These are phyloP conservation scores for Cladosporium sp. DNA, from an alignment of 2,329 filamentous ascomycete species.

Conservation along the genomic window DNA sequence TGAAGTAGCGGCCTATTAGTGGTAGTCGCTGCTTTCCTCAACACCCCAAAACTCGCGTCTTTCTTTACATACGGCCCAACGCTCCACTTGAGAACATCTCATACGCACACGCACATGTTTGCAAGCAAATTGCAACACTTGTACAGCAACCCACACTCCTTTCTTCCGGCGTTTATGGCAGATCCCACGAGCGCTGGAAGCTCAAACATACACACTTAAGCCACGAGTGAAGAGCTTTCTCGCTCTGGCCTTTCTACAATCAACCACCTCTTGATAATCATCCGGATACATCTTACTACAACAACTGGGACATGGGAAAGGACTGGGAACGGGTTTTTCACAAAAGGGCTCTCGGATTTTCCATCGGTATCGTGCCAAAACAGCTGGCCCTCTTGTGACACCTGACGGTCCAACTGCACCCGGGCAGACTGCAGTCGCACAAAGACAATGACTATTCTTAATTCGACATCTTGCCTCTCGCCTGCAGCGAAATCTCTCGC, in stretches of 20 bases:
- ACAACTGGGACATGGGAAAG: not conserved
- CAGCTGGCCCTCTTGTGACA: slow-evolving; percentile 2
- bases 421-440: not conserved
- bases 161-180: slow-evolving; percentile 8
- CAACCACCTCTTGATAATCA: slow-evolving; percentile 6
- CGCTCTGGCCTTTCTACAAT: not conserved
- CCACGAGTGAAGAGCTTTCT: not conserved
- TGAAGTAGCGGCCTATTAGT: slow-evolving; percentile 30
- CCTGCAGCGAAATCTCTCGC: slow-evolving; percentile 7
- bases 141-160: slow-evolving; percentile 7
- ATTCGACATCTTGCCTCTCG: not conserved
- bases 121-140: not conserved
- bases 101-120: not conserved
- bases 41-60: not conserved
- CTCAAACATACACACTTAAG: not conserved
- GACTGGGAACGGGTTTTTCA: slow-evolving; percentile 6
- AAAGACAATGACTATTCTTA: not conserved
- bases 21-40: not conserved
- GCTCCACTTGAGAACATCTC: not conserved
- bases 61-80: not conserved
- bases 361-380: slow-evolving; percentile 2
- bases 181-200: slow-evolving; percentile 9
- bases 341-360: slow-evolving; percentile 2
- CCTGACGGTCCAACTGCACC: not conserved
- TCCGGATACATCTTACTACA: slow-evolving; percentile 9